These are phyloP conservation scores for Debaryomyces hansenii DNA, from an alignment of 805 yeast species.

Conservation along the genomic window DNA sequence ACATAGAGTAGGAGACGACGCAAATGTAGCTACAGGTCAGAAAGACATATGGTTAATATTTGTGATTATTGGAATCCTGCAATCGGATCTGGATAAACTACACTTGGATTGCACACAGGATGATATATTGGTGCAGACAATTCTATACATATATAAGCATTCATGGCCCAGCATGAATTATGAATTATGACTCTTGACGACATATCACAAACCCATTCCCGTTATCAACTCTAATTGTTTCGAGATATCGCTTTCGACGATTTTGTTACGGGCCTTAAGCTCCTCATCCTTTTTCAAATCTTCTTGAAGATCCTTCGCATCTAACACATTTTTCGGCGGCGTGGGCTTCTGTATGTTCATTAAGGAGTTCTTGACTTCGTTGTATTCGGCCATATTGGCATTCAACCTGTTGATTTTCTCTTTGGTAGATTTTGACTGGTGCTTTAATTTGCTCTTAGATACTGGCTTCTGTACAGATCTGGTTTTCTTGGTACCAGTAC, in stretches of 20 bases:
- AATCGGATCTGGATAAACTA: too few relatives aligned
- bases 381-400: constrained; percentile 23
- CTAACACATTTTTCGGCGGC: constrained; percentile 29
- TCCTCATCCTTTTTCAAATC: constrained; percentile 41
- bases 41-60: too few relatives aligned
- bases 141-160: background rate
- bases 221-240: constrained; percentile 49
- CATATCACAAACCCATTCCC: constrained; percentile 35
- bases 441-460: constrained; percentile 14
- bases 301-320: constrained; percentile 31
- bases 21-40: too few relatives aligned
- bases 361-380: constrained; percentile 19
- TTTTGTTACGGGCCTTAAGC: constrained; percentile 23
- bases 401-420: constrained; percentile 34
- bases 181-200: background rate
- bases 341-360: constrained; percentile 3
- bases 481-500: background rate
- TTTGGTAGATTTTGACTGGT: constrained; percentile 30
- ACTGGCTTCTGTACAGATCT: constrained; percentile 5
- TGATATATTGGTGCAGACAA: too few relatives aligned
- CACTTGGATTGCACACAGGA: too few relatives aligned
- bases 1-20: too few relatives aligned
- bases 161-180: constrained; percentile 1
- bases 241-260: constrained; percentile 42
- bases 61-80: too few relatives aligned